Percentiles rank a stretch among this genome's conserved stretches.
Evolutionary conservation across 1,139 yeast species (phyloP).

Genomic region (Blastobotrys proliferans): DNA sequence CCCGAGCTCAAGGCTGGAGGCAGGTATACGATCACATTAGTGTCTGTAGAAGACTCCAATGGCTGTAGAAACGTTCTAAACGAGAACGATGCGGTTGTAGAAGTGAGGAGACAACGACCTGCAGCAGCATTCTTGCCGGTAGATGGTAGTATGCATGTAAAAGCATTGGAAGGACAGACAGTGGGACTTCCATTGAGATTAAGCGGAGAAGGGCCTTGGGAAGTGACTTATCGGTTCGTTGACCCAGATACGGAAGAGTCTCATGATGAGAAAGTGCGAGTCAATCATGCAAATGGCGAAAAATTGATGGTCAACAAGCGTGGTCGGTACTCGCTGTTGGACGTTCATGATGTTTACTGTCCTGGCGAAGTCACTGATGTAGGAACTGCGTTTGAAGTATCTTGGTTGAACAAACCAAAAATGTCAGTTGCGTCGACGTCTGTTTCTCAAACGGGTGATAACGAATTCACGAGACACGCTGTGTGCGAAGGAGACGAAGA

Average conservation of each 20-base stretch:
- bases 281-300: constrained; percentile 30
- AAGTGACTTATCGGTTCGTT: constrained; percentile 39
- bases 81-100: constrained; percentile 54
- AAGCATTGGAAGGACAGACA: constrained; percentile 50
- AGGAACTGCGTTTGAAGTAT: constrained; percentile 22
- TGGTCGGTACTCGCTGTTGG: constrained; percentile 60
- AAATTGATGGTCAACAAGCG: constrained; percentile 45
- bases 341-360: constrained; percentile 65
- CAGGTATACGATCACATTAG: constrained; percentile 56
- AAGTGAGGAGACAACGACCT: constrained; percentile 68
- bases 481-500: constrained; percentile 50
- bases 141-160: constrained; percentile 31
- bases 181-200: constrained; percentile 57
- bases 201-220: constrained; percentile 49
- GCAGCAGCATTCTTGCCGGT: constrained; percentile 44
- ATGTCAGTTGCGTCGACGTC: constrained; percentile 38
- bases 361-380: constrained; percentile 48
- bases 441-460: constrained; percentile 20
- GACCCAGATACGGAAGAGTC: constrained; percentile 17
- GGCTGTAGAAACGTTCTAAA: constrained; percentile 69
- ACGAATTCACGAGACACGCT: constrained; percentile 34
- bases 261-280: constrained; percentile 16
- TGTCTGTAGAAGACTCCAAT: constrained; percentile 64
- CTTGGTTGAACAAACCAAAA: constrained; percentile 52
- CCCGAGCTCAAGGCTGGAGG: constrained; percentile 65